Evolutionary conservation across 306 rosid genomes (phyloP), one percentile per base, ranked within the genome.

Genomic region (Begonia loranthoides): DNA sequence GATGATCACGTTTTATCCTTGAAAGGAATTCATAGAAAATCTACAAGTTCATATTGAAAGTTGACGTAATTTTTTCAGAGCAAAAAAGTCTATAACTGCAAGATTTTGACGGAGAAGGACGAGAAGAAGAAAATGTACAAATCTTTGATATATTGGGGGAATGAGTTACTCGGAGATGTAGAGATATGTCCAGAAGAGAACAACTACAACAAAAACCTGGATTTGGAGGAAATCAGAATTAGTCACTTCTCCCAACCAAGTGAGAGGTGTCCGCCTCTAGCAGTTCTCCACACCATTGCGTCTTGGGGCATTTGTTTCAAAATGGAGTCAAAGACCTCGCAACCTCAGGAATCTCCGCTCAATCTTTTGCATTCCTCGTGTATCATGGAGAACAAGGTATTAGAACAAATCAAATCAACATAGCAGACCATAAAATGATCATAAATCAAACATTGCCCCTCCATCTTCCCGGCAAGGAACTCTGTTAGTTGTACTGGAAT

Each of bases 231-330:
- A 74, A 83, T 92, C 93, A 79, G 88, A 76, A 74, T 92, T 72
- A 80, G 63, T 68, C 83, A 83, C 51, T 86, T 82, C 58, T 80
- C 99, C 22, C 95, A 74, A 76, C 67, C 95, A 47, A 92, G 99
- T 81, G 99, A 92, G 82, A 79, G 99, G 65, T 92, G 99, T 67
- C 88, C 87, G 57, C 99, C 99, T 74, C 94, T 92, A 66, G 99
- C 99, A 53, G 99, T 92, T 67, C 96, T 92, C 67, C 99, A 86
- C 60, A 76, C 93, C 51, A 72, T 92, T 58, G 64, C 86, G 16
- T 74, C 88, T 50, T 19, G 71, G 73, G 99, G 94, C 55, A 82
- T 78, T 80, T 83, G 84, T 93, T 92, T 86, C 94, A 86, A 80
- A 80, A 80, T 92, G 99, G 99, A 92, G 87, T 86, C 99, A 67